Percentiles rank a stretch among this genome's conserved stretches.
Evolutionary conservation across 2,329 filamentous ascomycete genomes (phyloP).

Genomic region (Pseudocercospora macadamiae): DNA sequence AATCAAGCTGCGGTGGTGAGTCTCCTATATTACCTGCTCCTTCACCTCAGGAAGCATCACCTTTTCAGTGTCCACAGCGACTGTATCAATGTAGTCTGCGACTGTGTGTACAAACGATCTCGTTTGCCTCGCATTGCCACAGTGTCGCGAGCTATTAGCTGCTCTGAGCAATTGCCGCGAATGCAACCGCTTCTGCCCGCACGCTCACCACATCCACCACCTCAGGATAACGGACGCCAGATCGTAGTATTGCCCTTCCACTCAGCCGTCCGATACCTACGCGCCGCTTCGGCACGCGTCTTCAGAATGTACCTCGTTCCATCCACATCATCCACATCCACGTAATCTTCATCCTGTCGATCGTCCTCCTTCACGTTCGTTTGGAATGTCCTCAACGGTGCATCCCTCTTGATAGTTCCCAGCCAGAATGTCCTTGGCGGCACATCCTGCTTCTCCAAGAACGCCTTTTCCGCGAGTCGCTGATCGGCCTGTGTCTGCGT

Average conservation of each 20-base stretch:
- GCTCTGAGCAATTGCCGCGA: too few relatives aligned
- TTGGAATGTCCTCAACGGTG: neutral
- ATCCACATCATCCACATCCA: neutral
- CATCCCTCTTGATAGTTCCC: neutral
- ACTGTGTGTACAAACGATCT: too few relatives aligned
- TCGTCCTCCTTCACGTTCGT: neutral
- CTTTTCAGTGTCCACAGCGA: too few relatives aligned
- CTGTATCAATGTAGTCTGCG: too few relatives aligned
- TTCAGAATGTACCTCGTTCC: neutral
- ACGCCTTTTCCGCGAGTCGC: neutral
- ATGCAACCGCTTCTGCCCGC: too few relatives aligned
- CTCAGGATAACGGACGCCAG: neutral
- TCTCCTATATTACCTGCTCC: too few relatives aligned
- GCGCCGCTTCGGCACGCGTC: conserved; percentile 7
- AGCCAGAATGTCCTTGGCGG: too few relatives aligned
- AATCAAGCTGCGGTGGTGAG: too few relatives aligned
- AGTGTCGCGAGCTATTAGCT: too few relatives aligned
- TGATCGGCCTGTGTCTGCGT: neutral
- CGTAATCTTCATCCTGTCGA: neutral
- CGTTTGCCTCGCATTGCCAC: too few relatives aligned
- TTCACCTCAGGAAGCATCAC: too few relatives aligned
- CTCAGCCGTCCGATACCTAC: conserved; percentile 1
- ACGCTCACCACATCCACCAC: neutral
- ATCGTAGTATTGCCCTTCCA: conserved; percentile 3
- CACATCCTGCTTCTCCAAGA: too few relatives aligned